Evolutionary conservation across 345 rosid species (phyloP).

Genomic region (Cardamine occulta): DNA sequence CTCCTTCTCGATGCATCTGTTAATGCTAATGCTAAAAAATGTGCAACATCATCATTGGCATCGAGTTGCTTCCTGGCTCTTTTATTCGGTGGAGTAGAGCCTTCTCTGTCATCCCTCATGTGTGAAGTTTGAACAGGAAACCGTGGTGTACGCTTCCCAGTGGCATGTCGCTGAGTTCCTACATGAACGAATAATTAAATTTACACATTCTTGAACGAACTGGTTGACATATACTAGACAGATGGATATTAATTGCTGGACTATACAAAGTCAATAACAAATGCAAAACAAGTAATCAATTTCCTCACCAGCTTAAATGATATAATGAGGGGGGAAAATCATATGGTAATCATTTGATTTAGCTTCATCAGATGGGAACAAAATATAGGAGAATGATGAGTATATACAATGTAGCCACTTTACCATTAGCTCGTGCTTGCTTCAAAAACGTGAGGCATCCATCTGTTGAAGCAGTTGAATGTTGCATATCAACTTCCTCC

Average conservation of each 20-base stretch:
- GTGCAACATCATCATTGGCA: constrained; percentile 67
- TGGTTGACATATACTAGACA: constrained; percentile 19
- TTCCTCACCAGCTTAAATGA: constrained; percentile 1
- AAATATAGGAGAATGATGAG: constrained; percentile 19
- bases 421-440: constrained; percentile 70
- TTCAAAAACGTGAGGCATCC: constrained; percentile 84
- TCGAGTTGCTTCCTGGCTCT: constrained; percentile 57
- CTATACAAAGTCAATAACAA: constrained; percentile 20
- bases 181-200: constrained; percentile 36
- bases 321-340: background rate
- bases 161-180: constrained; percentile 81
- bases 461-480: constrained; percentile 52
- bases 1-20: constrained; percentile 68
- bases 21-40: constrained; percentile 72
- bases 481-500: constrained; percentile 54
- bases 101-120: constrained; percentile 58
- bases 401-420: constrained; percentile 11
- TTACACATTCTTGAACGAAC: constrained; percentile 27
- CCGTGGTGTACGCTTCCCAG: constrained; percentile 96
- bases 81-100: constrained; percentile 50
- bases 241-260: constrained; percentile 15
- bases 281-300: constrained; percentile 9
- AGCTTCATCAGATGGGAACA: constrained; percentile 10
- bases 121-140: constrained; percentile 65
- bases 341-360: background rate